A percentile compares a stretch with the other conserved stretches of the same genome.
phyloP scores from a whole-genome alignment of 1,139 yeast species.

The Zygoascus sp. region DNA sequence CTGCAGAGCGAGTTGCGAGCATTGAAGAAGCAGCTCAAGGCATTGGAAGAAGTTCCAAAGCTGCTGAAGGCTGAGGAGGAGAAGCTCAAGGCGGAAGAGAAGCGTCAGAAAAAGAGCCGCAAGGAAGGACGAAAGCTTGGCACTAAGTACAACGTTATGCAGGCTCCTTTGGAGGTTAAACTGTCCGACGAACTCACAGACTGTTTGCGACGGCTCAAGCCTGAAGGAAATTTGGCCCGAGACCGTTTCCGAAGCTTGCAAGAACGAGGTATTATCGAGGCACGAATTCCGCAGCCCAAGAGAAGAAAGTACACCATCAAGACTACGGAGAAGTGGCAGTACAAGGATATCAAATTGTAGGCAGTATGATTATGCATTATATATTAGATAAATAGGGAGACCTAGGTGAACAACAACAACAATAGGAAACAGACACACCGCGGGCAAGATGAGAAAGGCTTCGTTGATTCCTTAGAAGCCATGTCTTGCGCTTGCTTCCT shows the following conservation, averaged over 20 bases:
- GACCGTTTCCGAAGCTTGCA: constrained; percentile 82
- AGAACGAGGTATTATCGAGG: constrained; percentile 78
- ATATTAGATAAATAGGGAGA: neutral
- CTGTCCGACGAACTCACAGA: constrained; percentile 84
- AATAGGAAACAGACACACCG: too few relatives aligned
- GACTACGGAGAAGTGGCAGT: constrained; percentile 87
- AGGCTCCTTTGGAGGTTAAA: constrained; percentile 75
- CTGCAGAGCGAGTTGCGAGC: constrained; percentile 56
- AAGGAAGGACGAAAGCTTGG: constrained; percentile 23
- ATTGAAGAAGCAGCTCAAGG: constrained; percentile 55
- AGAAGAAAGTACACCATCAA: constrained; percentile 63
- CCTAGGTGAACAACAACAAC: neutral
- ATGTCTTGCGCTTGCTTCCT: constrained; percentile 28
- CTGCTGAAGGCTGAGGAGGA: constrained; percentile 25
- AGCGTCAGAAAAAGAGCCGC: constrained; percentile 25
- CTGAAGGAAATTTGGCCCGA: constrained; percentile 84
- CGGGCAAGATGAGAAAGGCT: too few relatives aligned
- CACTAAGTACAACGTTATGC: constrained; percentile 53
- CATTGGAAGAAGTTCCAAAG: constrained; percentile 41
- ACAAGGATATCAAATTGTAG: constrained; percentile 66
- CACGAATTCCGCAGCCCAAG: constrained; percentile 68
- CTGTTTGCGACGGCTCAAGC: constrained; percentile 75
- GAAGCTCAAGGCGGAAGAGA: constrained; percentile 15
- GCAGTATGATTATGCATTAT: constrained; percentile 2
- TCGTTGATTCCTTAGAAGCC: too few relatives aligned